Base-by-base conservation (phyloP, 495 filamentous ascomycete species). In the Friedmanniomyces simplex region DNA sequence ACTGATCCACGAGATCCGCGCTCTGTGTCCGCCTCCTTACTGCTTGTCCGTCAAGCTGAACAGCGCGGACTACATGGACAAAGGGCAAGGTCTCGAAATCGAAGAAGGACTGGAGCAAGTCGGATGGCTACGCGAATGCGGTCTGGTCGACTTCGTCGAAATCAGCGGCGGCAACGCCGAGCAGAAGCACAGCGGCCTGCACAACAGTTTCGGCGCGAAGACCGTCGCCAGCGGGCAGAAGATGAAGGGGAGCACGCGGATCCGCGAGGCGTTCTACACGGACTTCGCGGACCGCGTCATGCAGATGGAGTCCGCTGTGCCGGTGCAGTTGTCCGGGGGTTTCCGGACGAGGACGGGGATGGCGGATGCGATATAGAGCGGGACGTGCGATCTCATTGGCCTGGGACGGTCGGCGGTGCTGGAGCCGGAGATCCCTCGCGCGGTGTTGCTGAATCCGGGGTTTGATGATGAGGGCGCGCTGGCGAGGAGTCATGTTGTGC, bases 31-130 rank as follows among this genome's bases (percentile, higher is more conserved):
- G 28, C 45, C 46, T 41, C 56, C 59, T 18, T 63, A 52, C 24
- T 63, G 57, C 48, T 50, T 68, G 16, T 57, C 49, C 34, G 61
- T 66, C 16, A 66, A 66, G 50, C 53, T 66, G 20, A 66, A 68
- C 53, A 58, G 55, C 30, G 64, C 51, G 5, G 66, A 68, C 53
- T 67, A 63, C 36, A 63, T 66, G 60, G 63, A 42, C 30, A 36
- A 39, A 21, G 65, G 65, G 6, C 22, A 47, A 47, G 63, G 63
- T 12, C 37, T 67, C 18, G 34, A 56, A 5, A 46, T 53, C 49
- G 60, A 76, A 66, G 71, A 70, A 42, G 64, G 58, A 6, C 42
- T 64, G 20, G 62, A 66, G 46, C 64, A 64, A 46, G 62, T 64
- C 1, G 47, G 47, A n/a, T 64, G 55, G 58, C 52, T 66, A 13